These are phyloP conservation scores for Penicillium sp. DNA, from an alignment of 2,329 filamentous ascomycete genomes.

Conservation along the genomic window DNA sequence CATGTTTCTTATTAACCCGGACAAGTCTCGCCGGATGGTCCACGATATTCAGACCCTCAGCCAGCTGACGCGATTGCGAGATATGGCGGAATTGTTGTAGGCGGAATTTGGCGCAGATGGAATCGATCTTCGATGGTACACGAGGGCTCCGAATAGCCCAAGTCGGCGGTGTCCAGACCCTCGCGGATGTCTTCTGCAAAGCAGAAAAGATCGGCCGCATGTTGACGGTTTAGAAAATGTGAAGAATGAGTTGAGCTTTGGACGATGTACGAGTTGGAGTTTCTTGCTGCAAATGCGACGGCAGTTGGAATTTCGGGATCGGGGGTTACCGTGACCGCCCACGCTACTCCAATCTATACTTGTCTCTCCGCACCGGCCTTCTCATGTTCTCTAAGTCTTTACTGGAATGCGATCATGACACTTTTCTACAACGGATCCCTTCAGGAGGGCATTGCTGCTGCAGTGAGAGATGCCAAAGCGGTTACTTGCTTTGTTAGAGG, in stretches of 20 bases:
- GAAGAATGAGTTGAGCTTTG: neutral
- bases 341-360: conserved; percentile 23
- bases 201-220: conserved; percentile 35
- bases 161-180: conserved; percentile 24
- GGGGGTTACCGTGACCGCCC: conserved; percentile 25
- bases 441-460: conserved; percentile 75
- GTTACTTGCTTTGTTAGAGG: conserved; percentile 84
- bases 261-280: neutral
- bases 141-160: conserved; percentile 22
- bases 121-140: conserved; percentile 28
- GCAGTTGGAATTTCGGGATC: conserved; percentile 16
- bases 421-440: conserved; percentile 84
- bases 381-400: neutral
- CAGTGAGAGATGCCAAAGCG: conserved; percentile 71
- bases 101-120: conserved; percentile 39
- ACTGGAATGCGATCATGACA: conserved; percentile 20
- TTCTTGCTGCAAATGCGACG: conserved; percentile 3
- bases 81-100: conserved; percentile 40
- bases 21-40: conserved; percentile 83
- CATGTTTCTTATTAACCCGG: conserved; percentile 71
- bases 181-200: conserved; percentile 26
- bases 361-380: conserved; percentile 17
- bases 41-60: conserved; percentile 78
- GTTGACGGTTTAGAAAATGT: neutral
- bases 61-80: conserved; percentile 51